Percentiles rank a stretch among this genome's conserved stretches.
Evolutionary conservation across 1,139 yeast genomes (phyloP).

Genomic region (Lodderomyces margitis): DNA sequence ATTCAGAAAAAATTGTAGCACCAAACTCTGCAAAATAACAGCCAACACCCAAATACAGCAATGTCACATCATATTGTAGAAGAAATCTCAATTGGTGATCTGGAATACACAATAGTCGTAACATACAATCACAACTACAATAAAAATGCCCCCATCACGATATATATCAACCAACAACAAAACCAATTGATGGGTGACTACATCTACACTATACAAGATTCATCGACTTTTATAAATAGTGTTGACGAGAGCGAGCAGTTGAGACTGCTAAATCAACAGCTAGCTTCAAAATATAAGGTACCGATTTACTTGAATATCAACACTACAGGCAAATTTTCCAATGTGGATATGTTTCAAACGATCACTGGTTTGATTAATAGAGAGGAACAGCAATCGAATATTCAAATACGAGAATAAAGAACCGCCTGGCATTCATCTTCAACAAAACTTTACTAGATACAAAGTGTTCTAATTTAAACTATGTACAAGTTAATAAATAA

Average conservation of each 20-base stretch:
- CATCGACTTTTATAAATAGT: conserved; percentile 15
- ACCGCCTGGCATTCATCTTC: too few species aligned
- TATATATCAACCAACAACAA: conserved; percentile 18
- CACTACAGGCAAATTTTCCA: conserved; percentile 5
- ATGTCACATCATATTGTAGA: conserved; percentile 8
- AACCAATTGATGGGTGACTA: conserved; percentile 18
- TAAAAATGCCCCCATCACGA: conserved; percentile 15
- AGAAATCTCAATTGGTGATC: conserved; percentile 5
- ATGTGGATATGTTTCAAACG: conserved; percentile 5
- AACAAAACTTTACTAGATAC: too few species aligned
- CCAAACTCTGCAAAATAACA: too few species aligned
- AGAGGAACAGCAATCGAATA: not conserved
- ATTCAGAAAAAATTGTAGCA: too few species aligned
- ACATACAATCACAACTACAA: conserved; percentile 6
- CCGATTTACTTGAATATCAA: conserved; percentile 19
- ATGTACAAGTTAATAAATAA: too few species aligned
- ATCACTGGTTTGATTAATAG: conserved; percentile 6
- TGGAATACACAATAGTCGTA: conserved; percentile 11
- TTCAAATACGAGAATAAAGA: not conserved
- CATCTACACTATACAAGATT: conserved; percentile 19
- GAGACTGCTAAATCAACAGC: conserved; percentile 14
- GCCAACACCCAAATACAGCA: too few species aligned
- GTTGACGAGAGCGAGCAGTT: conserved; percentile 12
- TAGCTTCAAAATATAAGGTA: conserved; percentile 16
- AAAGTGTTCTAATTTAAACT: too few species aligned